Evolutionary conservation across 225 moss, liverwort and hornwort genomes (phyloP).

Genomic region (Physcomitrium patens): DNA sequence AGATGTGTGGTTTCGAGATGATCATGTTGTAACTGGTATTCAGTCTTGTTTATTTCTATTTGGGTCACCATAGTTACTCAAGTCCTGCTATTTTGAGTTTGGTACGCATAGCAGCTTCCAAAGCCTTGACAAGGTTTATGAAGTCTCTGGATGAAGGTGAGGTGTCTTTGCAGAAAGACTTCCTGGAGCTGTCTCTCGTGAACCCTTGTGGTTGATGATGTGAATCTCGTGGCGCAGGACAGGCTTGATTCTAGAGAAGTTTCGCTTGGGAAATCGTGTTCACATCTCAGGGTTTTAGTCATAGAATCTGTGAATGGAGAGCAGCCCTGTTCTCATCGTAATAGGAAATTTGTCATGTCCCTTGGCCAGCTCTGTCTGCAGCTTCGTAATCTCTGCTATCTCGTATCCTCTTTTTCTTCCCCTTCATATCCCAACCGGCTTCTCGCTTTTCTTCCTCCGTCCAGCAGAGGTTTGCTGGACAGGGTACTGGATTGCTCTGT

Average conservation of each 20-base stretch:
- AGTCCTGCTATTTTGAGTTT: no score
- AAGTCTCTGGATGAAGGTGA: background rate
- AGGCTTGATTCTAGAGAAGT: background rate
- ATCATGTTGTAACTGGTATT: no score
- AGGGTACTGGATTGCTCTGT: background rate
- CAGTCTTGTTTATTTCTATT: no score
- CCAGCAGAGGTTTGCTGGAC: background rate
- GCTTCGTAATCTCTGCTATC: conserved; percentile 26
- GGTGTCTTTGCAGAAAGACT: conserved; percentile 12
- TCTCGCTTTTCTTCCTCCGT: background rate
- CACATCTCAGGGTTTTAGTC: conserved; percentile 21
- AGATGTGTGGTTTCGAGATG: no score
- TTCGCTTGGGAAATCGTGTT: background rate
- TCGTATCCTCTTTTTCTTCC: conserved; percentile 33
- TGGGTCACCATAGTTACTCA: no score
- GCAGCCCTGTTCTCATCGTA: conserved; percentile 23
- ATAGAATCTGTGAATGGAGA: background rate
- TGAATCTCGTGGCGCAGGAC: background rate
- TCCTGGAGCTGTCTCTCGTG: conserved; percentile 24
- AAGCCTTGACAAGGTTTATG: no score
- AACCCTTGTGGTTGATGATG: conserved; percentile 5
- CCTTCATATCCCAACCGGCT: conserved; percentile 41
- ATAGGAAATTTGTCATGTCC: conserved; percentile 8
- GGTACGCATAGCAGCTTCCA: no score
- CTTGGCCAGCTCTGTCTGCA: conserved; percentile 33